Base-by-base conservation (phyloP, 106 monocot species). In the Allium cepa region DNA sequence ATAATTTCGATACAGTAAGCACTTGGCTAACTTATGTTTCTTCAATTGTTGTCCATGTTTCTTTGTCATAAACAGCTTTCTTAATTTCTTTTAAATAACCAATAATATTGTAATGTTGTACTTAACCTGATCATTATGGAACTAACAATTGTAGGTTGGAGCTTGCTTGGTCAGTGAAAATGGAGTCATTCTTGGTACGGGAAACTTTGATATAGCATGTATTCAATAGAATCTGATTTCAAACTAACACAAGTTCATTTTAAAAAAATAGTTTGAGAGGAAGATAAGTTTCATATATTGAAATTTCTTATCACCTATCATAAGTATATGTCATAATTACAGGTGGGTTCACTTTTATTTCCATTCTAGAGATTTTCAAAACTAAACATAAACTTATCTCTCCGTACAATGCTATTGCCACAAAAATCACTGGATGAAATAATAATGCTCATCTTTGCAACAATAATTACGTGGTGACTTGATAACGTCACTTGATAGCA, bases 91-190 rank as follows among this genome's bases (percentile, higher is more conserved):
- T 2, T 2, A 45, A 9, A 62, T 28, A 11, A 45, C 9, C 46
- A 11, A 12, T 62, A 36, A 62, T 12, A 55, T 11, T 4, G 7
- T 62, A 62, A 13, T 62, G 53, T 55, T 62, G 48, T 10, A 50
- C 66, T 49, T 50, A 50, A 9, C 10, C 22, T 22, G 17, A 66
- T 5, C 16, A 51, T 73, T 65, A 64, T 47, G 46, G 47, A 17
- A 51, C 46, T 4, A 26, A 67, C 53, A 55, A 22, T 18, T 85
- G 69, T 67, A 95, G 94, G 94, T 95, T 73, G 94, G 94, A 62
- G 94, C 94, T 53, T 95, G 94, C 83, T 69, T 95, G 61, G 94
- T 95, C 49, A 95, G 94, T 74, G 85, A 85, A 77, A 73, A 79
- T 68, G 88, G 91, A 55, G 79, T 95, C 71, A 95, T 95, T 79